A percentile compares a stretch with the other conserved stretches of the same genome.
These are phyloP conservation scores for Nicotiana noctiflora DNA, from an alignment of 257 asterid species.

Conservation along the genomic window DNA sequence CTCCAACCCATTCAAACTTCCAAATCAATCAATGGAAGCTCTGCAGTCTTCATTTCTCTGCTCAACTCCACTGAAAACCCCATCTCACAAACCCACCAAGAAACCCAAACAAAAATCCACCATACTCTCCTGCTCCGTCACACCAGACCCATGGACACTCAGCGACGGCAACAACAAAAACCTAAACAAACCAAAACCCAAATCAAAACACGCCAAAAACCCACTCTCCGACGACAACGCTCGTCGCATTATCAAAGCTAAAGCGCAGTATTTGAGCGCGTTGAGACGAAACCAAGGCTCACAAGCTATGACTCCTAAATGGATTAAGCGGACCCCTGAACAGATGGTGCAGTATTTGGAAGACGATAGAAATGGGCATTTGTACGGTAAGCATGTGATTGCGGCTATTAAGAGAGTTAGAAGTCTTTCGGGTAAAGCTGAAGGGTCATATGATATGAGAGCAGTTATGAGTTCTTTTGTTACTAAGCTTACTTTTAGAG, in stretches of 20 bases:
- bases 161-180: slow-evolving; percentile 57
- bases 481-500: slow-evolving; percentile 75
- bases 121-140: slow-evolving; percentile 38
- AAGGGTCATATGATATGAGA: slow-evolving; percentile 74
- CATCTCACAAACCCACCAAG: slow-evolving; percentile 17
- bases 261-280: slow-evolving; percentile 68
- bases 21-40: slow-evolving; percentile 47
- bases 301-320: slow-evolving; percentile 70
- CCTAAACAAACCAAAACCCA: slow-evolving; percentile 63
- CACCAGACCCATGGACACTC: slow-evolving; percentile 86
- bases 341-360: slow-evolving; percentile 85
- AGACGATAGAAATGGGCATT: slow-evolving; percentile 81
- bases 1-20: background rate
- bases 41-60: slow-evolving; percentile 52
- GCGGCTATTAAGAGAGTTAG: slow-evolving; percentile 86
- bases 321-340: slow-evolving; percentile 88
- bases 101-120: slow-evolving; percentile 20
- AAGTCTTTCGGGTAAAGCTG: slow-evolving; percentile 53
- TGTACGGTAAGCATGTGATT: slow-evolving; percentile 81
- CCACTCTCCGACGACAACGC: slow-evolving; percentile 91
- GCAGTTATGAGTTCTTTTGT: slow-evolving; percentile 79
- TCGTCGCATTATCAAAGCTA: slow-evolving; percentile 86
- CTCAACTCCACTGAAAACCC: slow-evolving; percentile 21
- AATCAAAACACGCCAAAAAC: slow-evolving; percentile 59
- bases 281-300: slow-evolving; percentile 90